Conservation (phyloP, 306 rosid species). For the Prunus mira region DNA sequence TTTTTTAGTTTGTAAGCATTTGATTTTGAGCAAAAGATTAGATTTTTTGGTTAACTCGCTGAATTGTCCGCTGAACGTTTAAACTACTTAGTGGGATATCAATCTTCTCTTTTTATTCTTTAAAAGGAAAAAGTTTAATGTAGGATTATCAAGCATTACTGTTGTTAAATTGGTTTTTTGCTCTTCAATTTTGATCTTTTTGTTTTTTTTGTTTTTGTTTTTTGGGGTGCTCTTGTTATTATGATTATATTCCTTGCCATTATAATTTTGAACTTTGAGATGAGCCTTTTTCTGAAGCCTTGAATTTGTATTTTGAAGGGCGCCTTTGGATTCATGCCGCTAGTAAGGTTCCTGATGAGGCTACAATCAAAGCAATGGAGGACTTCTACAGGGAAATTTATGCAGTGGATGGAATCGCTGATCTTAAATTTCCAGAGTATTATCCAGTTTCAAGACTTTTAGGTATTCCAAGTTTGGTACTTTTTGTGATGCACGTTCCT, state of each 20-base stretch:
- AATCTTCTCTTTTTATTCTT: too few relatives aligned
- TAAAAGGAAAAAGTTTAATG: neutral
- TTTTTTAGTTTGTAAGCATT: neutral
- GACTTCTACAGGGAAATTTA: conserved; percentile 74
- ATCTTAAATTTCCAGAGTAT: conserved; percentile 72
- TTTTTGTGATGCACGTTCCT: neutral
- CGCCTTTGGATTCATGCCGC: conserved; percentile 99
- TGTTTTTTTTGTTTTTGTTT: neutral
- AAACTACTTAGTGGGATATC: neutral
- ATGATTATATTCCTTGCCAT: neutral
- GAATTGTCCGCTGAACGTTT: neutral
- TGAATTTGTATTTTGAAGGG: conserved; percentile 45
- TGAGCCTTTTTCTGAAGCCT: conserved; percentile 5
- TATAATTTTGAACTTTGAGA: neutral
- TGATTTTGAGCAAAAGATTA: neutral
- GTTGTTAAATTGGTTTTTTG: neutral
- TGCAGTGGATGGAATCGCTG: conserved; percentile 68
- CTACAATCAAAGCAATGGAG: conserved; percentile 93
- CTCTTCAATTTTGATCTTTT: neutral
- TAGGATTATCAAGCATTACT: neutral
- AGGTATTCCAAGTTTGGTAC: conserved; percentile 39
- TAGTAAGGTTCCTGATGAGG: conserved; percentile 82
- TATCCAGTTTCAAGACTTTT: conserved; percentile 90
- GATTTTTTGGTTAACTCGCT: neutral
- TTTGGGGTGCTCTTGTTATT: neutral